Base-by-base conservation (phyloP, 306 rosid species). In the Castanopsis chinensis region DNA sequence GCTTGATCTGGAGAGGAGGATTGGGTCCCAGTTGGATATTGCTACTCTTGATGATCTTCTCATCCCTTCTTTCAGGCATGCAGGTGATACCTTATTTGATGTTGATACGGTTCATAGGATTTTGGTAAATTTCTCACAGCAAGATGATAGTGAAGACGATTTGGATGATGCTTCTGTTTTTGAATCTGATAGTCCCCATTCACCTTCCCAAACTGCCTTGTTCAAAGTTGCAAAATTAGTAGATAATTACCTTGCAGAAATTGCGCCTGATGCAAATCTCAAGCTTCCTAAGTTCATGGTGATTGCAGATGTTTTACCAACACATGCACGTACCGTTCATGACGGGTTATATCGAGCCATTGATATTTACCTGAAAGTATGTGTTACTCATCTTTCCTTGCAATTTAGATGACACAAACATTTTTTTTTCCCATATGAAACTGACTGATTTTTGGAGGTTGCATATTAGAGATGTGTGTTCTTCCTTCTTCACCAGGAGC, bases 31-130 rank as follows among this genome's bases (percentile, higher is more conserved):
- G 90, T 79, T 96, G 69, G 99, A 96, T 78, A 84, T 87, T 71
- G 96, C 98, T 55, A 92, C 97, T 30, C 98, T 96, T 28, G 99
- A 96, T 76, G 99, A 96, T 81, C 87, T 96, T 68, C 85, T 96
- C 85, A 96, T 96, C 72, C 99, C 97, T 18, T 93, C 98, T 76
- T 96, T 93, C 87, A 85, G 81, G 86, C 93, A 96, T 80, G 86
- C 94, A 0, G 92, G 94, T 12, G 97, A 96, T 71, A 96, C 99
- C 78, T 86, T 96, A 60, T 96, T 96, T 77, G 99, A 96, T 78
- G 98, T 96, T 30, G 99, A 96, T 80, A 93, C 97, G n/a, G 98
- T 93, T 81, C 98, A 96, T 78, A 90, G 97, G 79, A 92, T 96
- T 80, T 84, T 96, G 81, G 88, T 92, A 3, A 93, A 93, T 77